Evolutionary conservation across 2,329 filamentous ascomycete species (phyloP).

Genomic region (Fusarium equiseti): DNA sequence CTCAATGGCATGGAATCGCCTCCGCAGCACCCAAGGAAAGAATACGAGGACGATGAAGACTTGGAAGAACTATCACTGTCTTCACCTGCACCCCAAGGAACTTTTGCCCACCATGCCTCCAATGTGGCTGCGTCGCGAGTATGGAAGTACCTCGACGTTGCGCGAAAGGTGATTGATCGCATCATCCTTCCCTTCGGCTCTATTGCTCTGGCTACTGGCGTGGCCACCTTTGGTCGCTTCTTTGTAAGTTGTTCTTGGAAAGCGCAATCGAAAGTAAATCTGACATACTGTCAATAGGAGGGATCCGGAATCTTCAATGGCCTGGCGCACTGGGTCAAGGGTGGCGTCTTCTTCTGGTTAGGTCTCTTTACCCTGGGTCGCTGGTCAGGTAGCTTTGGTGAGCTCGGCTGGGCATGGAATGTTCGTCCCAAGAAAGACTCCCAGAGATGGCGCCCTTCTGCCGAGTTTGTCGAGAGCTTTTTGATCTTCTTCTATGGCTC

Average conservation of each 20-base stretch:
- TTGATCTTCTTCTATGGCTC: constrained; percentile 91
- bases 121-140: constrained; percentile 67
- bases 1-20: constrained; percentile 58
- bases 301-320: constrained; percentile 80
- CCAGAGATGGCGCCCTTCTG: constrained; percentile 78
- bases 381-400: constrained; percentile 90
- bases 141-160: constrained; percentile 68
- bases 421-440: constrained; percentile 71
- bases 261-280: not conserved
- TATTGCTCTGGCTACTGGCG: constrained; percentile 76
- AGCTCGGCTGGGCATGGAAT: constrained; percentile 97
- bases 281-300: constrained; percentile 62
- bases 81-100: constrained; percentile 58
- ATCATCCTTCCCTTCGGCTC: constrained; percentile 84
- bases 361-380: constrained; percentile 88
- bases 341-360: constrained; percentile 94
- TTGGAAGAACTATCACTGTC: constrained; percentile 46
- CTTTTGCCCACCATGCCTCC: constrained; percentile 66
- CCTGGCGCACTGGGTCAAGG: constrained; percentile 93
- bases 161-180: constrained; percentile 79
- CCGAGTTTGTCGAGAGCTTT: constrained; percentile 89
- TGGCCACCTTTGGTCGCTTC: constrained; percentile 83
- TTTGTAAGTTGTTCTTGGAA: constrained; percentile 71
- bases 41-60: constrained; percentile 64
- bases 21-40: constrained; percentile 56